Conservation (phyloP, 2,329 filamentous ascomycete genomes). For the Aspergillus proliferans region DNA sequence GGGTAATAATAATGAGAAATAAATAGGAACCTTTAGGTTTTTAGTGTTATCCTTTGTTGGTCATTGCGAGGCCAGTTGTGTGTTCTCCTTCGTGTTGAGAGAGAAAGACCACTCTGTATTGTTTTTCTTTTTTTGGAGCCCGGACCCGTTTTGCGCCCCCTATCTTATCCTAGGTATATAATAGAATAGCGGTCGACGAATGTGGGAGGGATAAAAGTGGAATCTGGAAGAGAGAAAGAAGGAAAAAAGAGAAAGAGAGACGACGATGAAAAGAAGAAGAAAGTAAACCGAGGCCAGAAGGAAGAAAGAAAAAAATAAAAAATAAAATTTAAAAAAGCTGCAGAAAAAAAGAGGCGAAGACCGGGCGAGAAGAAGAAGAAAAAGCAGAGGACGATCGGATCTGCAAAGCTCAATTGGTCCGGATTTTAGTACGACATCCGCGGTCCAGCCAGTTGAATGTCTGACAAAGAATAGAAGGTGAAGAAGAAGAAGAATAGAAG, state of each 20-base stretch:
- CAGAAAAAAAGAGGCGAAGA: constrained; percentile 3
- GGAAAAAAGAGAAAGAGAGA: constrained; percentile 7
- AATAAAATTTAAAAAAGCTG: background rate
- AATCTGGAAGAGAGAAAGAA: constrained; percentile 2
- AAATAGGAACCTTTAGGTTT: background rate
- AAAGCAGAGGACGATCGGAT: constrained; percentile 4
- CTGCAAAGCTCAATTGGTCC: background rate
- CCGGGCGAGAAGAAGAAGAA: constrained; percentile 2
- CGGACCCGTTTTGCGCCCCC: no score
- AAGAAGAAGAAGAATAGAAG: constrained; percentile 1
- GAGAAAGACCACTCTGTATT: no score
- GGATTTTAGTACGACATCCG: no score
- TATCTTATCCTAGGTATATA: no score
- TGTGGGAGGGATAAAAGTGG: constrained; percentile 4
- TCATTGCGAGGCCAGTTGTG: constrained; percentile 19
- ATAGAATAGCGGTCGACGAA: background rate
- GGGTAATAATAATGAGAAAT: background rate
- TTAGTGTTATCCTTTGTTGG: constrained; percentile 19
- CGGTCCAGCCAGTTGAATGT: background rate
- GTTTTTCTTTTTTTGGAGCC: no score
- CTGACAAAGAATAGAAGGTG: background rate
- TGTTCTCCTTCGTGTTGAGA: no score
- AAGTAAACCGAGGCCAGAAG: constrained; percentile 4
- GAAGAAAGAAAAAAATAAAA: constrained; percentile 3
- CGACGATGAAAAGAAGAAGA: constrained; percentile 12